Evolutionary conservation across 257 asterid species (phyloP).

Genomic region (Nyctanthes arbortristis): DNA sequence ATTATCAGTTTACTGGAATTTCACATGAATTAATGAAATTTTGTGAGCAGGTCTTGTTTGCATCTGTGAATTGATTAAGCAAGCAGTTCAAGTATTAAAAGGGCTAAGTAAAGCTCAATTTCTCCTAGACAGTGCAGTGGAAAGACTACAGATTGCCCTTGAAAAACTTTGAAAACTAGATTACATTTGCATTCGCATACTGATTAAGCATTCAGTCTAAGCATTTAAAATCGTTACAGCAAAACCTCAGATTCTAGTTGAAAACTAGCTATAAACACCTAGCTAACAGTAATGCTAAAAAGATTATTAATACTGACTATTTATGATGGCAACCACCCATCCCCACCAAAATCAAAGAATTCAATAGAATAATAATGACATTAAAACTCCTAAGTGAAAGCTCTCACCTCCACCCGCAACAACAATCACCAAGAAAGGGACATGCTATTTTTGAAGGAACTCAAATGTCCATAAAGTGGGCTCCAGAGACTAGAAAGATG

Average conservation of each 20-base stretch:
- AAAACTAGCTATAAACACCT: background rate
- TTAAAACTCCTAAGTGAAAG: background rate
- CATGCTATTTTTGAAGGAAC: background rate
- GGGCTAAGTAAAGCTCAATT: background rate
- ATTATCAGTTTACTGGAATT: background rate
- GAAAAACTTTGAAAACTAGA: background rate
- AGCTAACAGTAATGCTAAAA: background rate
- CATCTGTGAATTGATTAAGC: background rate
- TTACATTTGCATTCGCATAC: background rate
- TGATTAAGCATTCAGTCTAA: constrained; percentile 16
- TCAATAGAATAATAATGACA: background rate
- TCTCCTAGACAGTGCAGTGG: background rate
- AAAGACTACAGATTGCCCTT: background rate
- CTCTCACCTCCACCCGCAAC: background rate
- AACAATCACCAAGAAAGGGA: background rate
- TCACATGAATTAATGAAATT: background rate
- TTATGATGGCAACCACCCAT: background rate
- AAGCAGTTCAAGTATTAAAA: background rate
- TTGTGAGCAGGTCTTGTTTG: background rate
- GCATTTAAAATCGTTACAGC: background rate
- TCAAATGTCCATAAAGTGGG: background rate
- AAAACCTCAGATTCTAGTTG: background rate
- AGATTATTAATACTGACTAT: background rate
- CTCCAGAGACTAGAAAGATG: background rate
- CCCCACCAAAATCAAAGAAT: background rate